Evolutionary conservation across 768 basidiomycete genomes (phyloP), one percentile per base, ranked within the genome.

Genomic region (Peribolospora baueri): DNA sequence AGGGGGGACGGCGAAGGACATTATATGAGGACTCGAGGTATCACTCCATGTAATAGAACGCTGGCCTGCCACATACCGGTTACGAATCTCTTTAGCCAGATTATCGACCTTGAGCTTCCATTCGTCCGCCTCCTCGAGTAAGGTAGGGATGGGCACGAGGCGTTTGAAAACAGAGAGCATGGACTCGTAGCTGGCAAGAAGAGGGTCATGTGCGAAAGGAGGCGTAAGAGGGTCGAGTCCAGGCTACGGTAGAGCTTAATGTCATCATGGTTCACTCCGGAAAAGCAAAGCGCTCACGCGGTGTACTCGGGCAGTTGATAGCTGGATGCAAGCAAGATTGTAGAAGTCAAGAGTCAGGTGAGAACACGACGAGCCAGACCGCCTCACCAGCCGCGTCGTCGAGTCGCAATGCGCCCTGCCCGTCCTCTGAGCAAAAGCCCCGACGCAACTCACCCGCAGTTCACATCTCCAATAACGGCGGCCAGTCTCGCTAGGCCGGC

Each of bases 381-480:
- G 25, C 25, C 25, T 25, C 25, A 25, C 25, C 25, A 25, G 25
- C 25, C 25, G 25, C 25, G 25, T 25, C 25, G 25, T 25, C 25
- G 25, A 25, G 25, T 25, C 25, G 25, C 25, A 25, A 25, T 25
- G 25, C 25, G 25, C 25, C 25, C 25, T 25, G 25, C 25, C 25
- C 25, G 25, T 25, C 25, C 25, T 25, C 25, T 25, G 25, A 25
- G 25, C 25, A 25, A 25, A 25, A 25, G 25, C 25, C 25, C 25
- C 25, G 25, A 25, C 25, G 25, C 25, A 25, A 56, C 57, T 42
- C 25, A 61, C 25, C 60, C 84, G 46, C 79, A 80, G 61, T 84
- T 86, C 52, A 88, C 84, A 64, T 88, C 84, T 47, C 84, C 80
- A 56, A 95, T 76, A 51, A 95, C 88, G 11, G 90, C 84, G 10